Base-by-base conservation (phyloP, 179 eudicot genomes). In the Dionaea muscipula region DNA sequence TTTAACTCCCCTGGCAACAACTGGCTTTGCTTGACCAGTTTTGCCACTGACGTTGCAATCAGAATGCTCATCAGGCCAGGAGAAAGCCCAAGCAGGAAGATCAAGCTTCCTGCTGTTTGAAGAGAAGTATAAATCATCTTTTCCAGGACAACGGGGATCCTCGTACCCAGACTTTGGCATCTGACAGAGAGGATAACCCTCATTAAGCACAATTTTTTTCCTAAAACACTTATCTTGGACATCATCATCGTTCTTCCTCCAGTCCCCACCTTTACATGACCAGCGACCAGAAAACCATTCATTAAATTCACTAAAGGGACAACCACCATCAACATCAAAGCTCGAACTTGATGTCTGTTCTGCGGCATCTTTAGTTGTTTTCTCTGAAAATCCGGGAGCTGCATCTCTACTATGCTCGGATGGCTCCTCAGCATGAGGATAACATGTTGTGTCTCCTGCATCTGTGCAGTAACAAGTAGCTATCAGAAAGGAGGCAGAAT, bases 241-340 rank as follows among this genome's bases (percentile, higher is more conserved):
- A 67, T 75, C 75, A 47, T 91, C 97, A 26, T 87, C 97, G 56
- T 64, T 74, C 65, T 94, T 78, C 68, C 74, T 84, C 97, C 97
- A 91, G 61, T 91, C 97, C 54, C 95, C 89, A 46, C 97, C 95
- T 70, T 82, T 91, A 74, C 94, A 86, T 28, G 94, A 68, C 95
- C 87, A 87, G 52, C 59, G 74, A 18, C 86, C 74, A 63, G 85
- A 78, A 54, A 78, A 80, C 73, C 79, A 72, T 55, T 66, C 90
- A 55, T 56, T 55, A 65, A 68, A 62, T 39, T 86, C 94, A 43
- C 47, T 57, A 41, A 40, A 70, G 44, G 64, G 57, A 51, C 54
- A 63, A 51, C 64, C 46, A 61, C 51, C 52, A 59, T 87, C 95
- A 66, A 56, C 76, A 57, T 81, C 97, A 59, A 74, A 61, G 56